Evolutionary conservation across 768 basidiomycete genomes (phyloP), one percentile per base, ranked within the genome.

Genomic region (Hortiboletus campestris): DNA sequence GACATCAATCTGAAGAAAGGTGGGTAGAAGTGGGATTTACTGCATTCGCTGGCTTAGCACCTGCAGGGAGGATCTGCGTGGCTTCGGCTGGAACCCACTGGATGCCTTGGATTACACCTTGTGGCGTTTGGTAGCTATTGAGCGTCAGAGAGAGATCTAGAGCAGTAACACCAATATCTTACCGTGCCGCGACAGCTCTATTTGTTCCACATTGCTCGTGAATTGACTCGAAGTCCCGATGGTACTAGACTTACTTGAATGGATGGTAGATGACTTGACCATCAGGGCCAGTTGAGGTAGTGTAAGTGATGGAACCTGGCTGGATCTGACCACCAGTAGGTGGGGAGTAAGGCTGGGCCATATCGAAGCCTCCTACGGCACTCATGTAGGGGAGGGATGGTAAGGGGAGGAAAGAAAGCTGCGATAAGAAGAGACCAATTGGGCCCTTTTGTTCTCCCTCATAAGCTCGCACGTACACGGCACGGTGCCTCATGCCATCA

Each of bases 161-260:
- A 25, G 40, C 31, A 19, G 19, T n/a, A 14, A 51, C 16, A 13
- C 32, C n/a, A 20, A 36, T 49, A 42, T 70, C 74, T 50, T 67
- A 88, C 89, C 87, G 89, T 38, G 88, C 88, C 54, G 85, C 71
- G 39, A 89, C 84, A 52, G 88, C 88, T 74, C 88, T 90, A 55
- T 36, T 53, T 39, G 60, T 64, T 39, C 41, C 48, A 56, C n/a
- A 57, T 61, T 54, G 53, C 53, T 51, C 46, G 46, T 64, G 55
- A 63, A 47, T 56, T 19, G 42, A 40, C 42, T 52, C 51, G 50
- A 51, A 47, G 32, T 38, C 46, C 16, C 53, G 13, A 46, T 22
- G 49, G 36, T 10, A 22, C 13, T 45, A 44, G 34, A 72, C 83
- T 59, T 63, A 88, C 89, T 76, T 90, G 82, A 89, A 91, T 13